Base-by-base conservation (phyloP, 169 alveolate genomes). In the Plasmodium knowlesi region DNA sequence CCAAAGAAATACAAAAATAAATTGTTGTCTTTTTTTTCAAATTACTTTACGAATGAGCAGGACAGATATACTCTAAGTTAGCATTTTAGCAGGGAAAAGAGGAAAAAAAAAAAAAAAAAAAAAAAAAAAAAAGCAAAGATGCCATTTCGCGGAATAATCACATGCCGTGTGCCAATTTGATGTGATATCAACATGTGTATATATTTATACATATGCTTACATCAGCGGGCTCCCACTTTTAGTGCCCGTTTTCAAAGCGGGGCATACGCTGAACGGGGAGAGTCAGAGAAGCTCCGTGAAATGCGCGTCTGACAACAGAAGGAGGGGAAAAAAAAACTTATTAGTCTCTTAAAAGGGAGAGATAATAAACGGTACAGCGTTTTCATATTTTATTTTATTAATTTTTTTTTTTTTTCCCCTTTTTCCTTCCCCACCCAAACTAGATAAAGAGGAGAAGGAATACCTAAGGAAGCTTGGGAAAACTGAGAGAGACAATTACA, bases 21-120 rank as follows among this genome's bases (percentile, higher is more conserved):
- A 78, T 22, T 91, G 6, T 82, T 82, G 83, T 91, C 95, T 53
- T 91, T 91, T 50, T 70, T 91, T 91, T 91, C 95, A 37, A 91
- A 82, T 50, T 91, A 70, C 16, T 91, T 91, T 34, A 72, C 82
- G 25, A 71, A 57, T 67, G 95, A 91, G 57, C 30, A 61, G 9
- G 85, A 91, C 70, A 91, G 83, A 72, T 91, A 71, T 82, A 53
- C 34, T 34, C 76, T 91, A 82, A 91, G 95, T 91, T 50, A 91
- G 82, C 78, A 74, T 39, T 39, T 74, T 5, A 50, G 61, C 22
- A 1, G 22, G 22, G 67, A 76, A 10, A 46, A 41, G 37, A 43
- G 32, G 71, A 16, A 70, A 82, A 46, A 91, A 90, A 90, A 43
- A 10, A 79, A 37, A 83, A 14, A 43, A 79, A 19, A 54, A 57